A percentile compares a stretch with the other conserved stretches of the same genome.
These are phyloP conservation scores for Neophaeococcomyces mojaviensis DNA, from an alignment of 2,329 filamentous ascomycete genomes.

Conservation along the genomic window DNA sequence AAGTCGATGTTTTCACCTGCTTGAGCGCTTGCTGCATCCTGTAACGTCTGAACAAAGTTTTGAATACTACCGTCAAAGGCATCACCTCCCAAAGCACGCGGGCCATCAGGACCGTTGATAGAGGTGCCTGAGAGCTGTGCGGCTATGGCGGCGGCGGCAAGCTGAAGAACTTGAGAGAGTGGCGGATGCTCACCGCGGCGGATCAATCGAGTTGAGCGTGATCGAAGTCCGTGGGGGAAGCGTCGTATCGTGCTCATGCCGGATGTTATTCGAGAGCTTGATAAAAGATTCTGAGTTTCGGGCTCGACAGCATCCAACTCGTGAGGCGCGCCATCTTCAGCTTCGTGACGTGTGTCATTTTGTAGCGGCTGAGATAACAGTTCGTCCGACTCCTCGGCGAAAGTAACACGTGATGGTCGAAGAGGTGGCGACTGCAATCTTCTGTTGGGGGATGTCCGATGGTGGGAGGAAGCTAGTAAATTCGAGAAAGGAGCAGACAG, in stretches of 20 bases:
- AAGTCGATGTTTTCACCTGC: conserved; percentile 35
- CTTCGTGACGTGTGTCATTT: conserved; percentile 34
- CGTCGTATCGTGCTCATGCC: conserved; percentile 30
- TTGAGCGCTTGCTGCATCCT: conserved; percentile 54
- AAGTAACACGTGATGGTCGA: conserved; percentile 16
- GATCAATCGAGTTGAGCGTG: conserved; percentile 46
- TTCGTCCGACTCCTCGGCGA: conserved; percentile 28
- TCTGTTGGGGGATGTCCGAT: conserved; percentile 11
- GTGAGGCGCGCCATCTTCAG: conserved; percentile 32
- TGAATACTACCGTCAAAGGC: conserved; percentile 56
- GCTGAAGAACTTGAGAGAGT: conserved; percentile 54
- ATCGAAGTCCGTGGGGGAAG: conserved; percentile 39
- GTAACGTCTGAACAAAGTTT: conserved; percentile 55
- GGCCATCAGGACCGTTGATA: conserved; percentile 48
- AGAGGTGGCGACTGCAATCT: conserved; percentile 3
- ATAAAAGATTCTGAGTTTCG: conserved; percentile 27
- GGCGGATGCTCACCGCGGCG: conserved; percentile 55
- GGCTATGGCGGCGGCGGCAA: conserved; percentile 57
- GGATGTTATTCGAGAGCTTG: conserved; percentile 26
- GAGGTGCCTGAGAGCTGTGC: conserved; percentile 57
- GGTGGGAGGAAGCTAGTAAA: conserved; percentile 2
- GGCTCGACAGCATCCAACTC: conserved; percentile 37
- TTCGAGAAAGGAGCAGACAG: conserved; percentile 24
- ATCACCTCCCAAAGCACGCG: conserved; percentile 47
- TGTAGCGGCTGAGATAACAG: conserved; percentile 29